Conservation (phyloP, 1,284 basidiomycete species). For the Anthracocystis panici-leucophaei region DNA sequence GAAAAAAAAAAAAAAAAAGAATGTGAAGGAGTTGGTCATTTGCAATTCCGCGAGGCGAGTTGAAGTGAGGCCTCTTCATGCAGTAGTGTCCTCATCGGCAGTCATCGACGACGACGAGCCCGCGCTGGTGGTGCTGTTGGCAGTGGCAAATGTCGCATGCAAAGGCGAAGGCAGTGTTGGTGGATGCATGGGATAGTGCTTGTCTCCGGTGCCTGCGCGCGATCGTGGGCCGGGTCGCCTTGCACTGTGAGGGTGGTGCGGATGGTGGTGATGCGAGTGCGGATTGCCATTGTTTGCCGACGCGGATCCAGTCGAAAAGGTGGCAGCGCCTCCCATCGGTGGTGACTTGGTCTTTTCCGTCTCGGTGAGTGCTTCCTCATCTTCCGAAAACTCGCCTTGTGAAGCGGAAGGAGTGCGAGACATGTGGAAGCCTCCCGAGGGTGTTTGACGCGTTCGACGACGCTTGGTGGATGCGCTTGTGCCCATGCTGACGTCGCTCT, state of each 20-base stretch:
- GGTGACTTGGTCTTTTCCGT: conserved; percentile 38
- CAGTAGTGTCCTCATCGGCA: conserved; percentile 2
- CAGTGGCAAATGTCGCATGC: conserved; percentile 36
- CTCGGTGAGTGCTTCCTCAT: conserved; percentile 47
- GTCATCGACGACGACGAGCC: not conserved
- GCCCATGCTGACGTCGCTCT: conserved; percentile 52
- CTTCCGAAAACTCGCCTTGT: conserved; percentile 28
- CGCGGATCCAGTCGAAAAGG: conserved; percentile 13
- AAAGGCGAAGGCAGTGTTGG: conserved; percentile 30
- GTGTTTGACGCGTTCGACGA: conserved; percentile 32
- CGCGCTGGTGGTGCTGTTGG: not conserved
- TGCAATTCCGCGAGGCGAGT: not conserved
- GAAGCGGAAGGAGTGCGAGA: conserved; percentile 42
- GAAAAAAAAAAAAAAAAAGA: not conserved
- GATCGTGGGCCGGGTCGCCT: conserved; percentile 25
- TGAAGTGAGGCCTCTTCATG: not conserved
- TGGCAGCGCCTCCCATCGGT: conserved; percentile 8
- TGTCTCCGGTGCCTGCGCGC: conserved; percentile 37
- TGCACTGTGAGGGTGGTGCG: conserved; percentile 12
- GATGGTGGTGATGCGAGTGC: conserved; percentile 11
- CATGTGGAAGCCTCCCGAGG: conserved; percentile 36
- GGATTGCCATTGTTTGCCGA: conserved; percentile 1
- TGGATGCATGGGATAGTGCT: conserved; percentile 47
- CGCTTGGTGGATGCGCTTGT: conserved; percentile 53
- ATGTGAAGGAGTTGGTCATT: not conserved